Conservation (phyloP, 805 yeast species). For the Wickerhamomyces tratensis region DNA sequence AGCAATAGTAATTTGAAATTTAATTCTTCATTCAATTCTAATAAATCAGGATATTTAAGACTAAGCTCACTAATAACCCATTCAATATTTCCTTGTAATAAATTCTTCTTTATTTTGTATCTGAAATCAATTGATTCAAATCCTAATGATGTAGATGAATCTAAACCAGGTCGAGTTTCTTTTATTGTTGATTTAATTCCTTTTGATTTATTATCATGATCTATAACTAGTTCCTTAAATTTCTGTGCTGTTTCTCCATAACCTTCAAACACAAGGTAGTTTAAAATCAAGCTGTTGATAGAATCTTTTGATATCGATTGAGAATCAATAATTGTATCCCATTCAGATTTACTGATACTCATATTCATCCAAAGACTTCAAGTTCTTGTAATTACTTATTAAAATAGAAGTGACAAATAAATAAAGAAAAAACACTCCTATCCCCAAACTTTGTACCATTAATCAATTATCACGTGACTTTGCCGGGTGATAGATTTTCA, state of each 20-base stretch:
- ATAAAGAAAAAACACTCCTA: no score
- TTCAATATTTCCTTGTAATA: constrained; percentile 52
- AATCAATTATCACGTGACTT: no score
- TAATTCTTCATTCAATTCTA: constrained; percentile 52
- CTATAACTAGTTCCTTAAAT: constrained; percentile 18
- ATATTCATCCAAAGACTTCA: no score
- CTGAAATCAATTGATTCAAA: constrained; percentile 43
- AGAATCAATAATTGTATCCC: not conserved
- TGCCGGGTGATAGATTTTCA: no score
- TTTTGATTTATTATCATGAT: constrained; percentile 4
- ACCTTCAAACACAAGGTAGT: constrained; percentile 72
- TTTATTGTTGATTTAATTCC: constrained; percentile 15
- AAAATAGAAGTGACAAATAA: no score
- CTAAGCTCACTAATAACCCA: constrained; percentile 48
- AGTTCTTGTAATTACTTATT: no score
- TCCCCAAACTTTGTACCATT: no score
- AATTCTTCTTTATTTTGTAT: constrained; percentile 39
- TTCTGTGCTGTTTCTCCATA: constrained; percentile 55
- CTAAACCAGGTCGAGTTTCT: not conserved
- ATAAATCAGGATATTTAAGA: constrained; percentile 49
- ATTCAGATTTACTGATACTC: not conserved
- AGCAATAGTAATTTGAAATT: constrained; percentile 68
- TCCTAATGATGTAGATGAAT: constrained; percentile 23
- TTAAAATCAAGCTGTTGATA: constrained; percentile 38
- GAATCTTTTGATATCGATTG: not conserved